Evolutionary conservation across 2,329 filamentous ascomycete genomes (phyloP).

Genomic region (Alternaria triticimaculans): DNA sequence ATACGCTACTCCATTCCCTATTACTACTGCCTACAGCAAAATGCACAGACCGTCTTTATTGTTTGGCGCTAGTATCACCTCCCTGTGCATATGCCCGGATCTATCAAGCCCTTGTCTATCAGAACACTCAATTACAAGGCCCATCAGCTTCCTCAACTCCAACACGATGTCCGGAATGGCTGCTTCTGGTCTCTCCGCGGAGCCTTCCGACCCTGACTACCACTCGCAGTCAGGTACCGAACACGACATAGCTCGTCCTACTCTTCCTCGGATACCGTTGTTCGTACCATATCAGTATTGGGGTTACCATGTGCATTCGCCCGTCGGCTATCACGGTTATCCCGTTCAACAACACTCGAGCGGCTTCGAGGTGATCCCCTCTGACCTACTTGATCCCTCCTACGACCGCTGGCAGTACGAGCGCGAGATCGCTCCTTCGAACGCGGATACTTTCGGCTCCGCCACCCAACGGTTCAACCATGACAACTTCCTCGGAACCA

Average conservation of each 20-base stretch:
- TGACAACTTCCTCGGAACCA: not conserved
- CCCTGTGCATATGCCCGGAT: not conserved
- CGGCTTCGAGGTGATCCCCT: not conserved
- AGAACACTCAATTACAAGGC: not conserved
- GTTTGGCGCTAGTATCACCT: not conserved
- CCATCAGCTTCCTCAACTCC: not conserved
- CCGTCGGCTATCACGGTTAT: not conserved
- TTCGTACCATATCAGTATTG: not conserved
- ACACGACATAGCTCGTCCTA: not conserved
- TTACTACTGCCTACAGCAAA: not conserved
- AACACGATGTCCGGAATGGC: not conserved
- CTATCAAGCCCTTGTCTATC: not conserved
- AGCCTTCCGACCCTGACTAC: not conserved
- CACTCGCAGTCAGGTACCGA: not conserved
- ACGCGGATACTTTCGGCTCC: not conserved
- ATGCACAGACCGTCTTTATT: not conserved
- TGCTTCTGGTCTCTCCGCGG: not conserved
- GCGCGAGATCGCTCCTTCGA: not conserved
- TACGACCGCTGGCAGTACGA: not conserved
- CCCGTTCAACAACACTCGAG: not conserved
- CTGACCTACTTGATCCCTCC: not conserved
- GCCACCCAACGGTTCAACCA: accelerated
- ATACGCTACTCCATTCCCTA: not conserved
- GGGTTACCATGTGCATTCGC: not conserved
- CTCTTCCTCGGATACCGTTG: not conserved